phyloP scores from a whole-genome alignment of 2,329 filamentous ascomycete species.

The Aureobasidium sp. region DNA sequence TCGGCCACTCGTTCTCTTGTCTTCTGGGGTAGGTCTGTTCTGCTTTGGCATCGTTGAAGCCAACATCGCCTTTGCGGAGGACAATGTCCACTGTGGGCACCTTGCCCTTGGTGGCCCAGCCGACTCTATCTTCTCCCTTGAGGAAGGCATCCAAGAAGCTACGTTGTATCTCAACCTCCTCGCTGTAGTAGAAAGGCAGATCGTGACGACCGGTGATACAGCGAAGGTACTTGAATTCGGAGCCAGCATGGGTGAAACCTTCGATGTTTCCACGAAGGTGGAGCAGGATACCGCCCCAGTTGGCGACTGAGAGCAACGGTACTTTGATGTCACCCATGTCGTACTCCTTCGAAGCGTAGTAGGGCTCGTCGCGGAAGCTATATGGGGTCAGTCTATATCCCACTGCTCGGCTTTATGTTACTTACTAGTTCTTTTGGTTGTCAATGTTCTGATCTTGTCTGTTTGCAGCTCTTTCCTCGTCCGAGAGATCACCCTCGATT shows the following conservation, averaged over 20 bases:
- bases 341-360: conserved; percentile 59
- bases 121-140: conserved; percentile 55
- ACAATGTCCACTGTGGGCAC: conserved; percentile 53
- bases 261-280: conserved; percentile 62
- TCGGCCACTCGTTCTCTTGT: conserved; percentile 57
- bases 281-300: conserved; percentile 63
- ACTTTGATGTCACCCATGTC: conserved; percentile 58
- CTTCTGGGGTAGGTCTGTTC: conserved; percentile 51
- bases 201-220: conserved; percentile 64
- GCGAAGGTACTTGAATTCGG: conserved; percentile 59
- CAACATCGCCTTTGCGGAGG: conserved; percentile 58
- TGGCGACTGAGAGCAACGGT: conserved; percentile 58
- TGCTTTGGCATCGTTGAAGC: conserved; percentile 52
- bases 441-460: conserved; percentile 33
- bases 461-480: conserved; percentile 44
- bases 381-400: conserved; percentile 32
- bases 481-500: conserved; percentile 51
- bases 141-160: conserved; percentile 64
- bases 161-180: conserved; percentile 59
- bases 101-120: conserved; percentile 52
- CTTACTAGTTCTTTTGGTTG: conserved; percentile 30
- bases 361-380: conserved; percentile 53
- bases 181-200: conserved; percentile 61
- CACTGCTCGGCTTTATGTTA: conserved; percentile 28
- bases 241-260: conserved; percentile 56